These are phyloP conservation scores for Ascobolus immersus DNA, from an alignment of 495 filamentous ascomycete genomes.

Conservation along the genomic window DNA sequence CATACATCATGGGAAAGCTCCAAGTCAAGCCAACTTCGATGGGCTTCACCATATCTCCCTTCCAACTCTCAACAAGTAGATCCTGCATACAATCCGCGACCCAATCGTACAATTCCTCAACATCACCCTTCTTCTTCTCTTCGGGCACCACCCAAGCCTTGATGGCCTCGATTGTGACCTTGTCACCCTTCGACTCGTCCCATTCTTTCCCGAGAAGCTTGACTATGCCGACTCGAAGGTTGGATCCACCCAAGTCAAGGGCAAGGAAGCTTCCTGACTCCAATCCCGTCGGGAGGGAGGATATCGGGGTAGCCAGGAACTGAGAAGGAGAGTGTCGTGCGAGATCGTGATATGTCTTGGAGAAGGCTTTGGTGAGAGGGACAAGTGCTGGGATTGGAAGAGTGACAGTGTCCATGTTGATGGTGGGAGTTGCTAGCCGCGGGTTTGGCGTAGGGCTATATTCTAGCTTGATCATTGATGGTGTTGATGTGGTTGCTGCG, in stretches of 20 bases:
- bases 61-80: conserved; percentile 20
- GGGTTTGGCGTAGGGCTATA: background rate
- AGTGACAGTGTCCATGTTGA: background rate
- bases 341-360: conserved; percentile 32
- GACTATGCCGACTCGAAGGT: conserved; percentile 54
- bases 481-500: background rate
- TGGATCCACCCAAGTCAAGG: conserved; percentile 46
- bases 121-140: conserved; percentile 49
- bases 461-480: too few species aligned
- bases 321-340: conserved; percentile 41
- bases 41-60: conserved; percentile 24
- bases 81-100: conserved; percentile 43
- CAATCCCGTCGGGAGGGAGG: conserved; percentile 35
- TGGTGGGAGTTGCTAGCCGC: background rate
- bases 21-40: conserved; percentile 63
- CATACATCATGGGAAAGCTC: conserved; percentile 62
- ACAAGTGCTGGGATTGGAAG: background rate
- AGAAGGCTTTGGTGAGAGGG: conserved; percentile 34
- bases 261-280: conserved; percentile 34
- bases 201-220: conserved; percentile 30
- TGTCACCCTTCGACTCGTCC: conserved; percentile 9
- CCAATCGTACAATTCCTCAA: conserved; percentile 53
- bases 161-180: conserved; percentile 6
- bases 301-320: conserved; percentile 58
- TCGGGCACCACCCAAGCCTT: conserved; percentile 47